These are phyloP conservation scores for Apiospora arundinis DNA, from an alignment of 2,329 filamentous ascomycete genomes.

Conservation along the genomic window DNA sequence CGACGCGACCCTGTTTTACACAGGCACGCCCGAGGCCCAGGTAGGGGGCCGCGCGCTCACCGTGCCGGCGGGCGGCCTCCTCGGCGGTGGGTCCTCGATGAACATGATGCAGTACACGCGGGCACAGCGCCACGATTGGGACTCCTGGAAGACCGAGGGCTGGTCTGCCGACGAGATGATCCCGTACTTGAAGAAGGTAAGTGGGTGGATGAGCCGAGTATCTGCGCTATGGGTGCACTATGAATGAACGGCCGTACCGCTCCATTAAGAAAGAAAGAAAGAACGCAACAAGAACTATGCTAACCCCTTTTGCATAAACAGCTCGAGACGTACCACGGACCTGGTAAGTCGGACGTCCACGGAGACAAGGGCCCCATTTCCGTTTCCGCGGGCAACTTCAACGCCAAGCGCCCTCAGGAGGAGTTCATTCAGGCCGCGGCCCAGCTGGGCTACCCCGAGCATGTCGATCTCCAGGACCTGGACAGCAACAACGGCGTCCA, in stretches of 20 bases:
- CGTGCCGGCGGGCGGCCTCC: constrained; percentile 49
- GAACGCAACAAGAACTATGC: too few relatives aligned
- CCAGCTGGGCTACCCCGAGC: constrained; percentile 53
- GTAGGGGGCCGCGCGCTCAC: constrained; percentile 52
- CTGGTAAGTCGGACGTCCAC: constrained; percentile 49
- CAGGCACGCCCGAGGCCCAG: constrained; percentile 39
- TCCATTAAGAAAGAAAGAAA: too few relatives aligned
- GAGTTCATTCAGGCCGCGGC: constrained; percentile 54
- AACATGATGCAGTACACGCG: constrained; percentile 54
- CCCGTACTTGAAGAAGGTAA: constrained; percentile 57
- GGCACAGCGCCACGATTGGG: constrained; percentile 43
- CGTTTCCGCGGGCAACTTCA: constrained; percentile 53
- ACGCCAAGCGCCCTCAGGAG: constrained; percentile 46
- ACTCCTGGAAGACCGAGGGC: constrained; percentile 38
- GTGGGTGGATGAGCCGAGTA: too few relatives aligned
- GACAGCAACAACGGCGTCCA: constrained; percentile 45
- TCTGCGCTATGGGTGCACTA: too few relatives aligned
- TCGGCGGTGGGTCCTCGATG: constrained; percentile 61
- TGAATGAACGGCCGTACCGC: too few relatives aligned
- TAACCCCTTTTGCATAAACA: constrained; percentile 33
- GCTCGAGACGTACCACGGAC: constrained; percentile 40
- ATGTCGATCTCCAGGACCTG: constrained; percentile 56
- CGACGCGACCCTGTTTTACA: constrained; percentile 55
- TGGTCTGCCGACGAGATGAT: constrained; percentile 46
- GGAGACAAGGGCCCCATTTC: constrained; percentile 55